Percentiles rank a stretch among this genome's conserved stretches.
phyloP scores from a whole-genome alignment of 176 grass and related monocot genomes.

The Thalia dealbata region DNA sequence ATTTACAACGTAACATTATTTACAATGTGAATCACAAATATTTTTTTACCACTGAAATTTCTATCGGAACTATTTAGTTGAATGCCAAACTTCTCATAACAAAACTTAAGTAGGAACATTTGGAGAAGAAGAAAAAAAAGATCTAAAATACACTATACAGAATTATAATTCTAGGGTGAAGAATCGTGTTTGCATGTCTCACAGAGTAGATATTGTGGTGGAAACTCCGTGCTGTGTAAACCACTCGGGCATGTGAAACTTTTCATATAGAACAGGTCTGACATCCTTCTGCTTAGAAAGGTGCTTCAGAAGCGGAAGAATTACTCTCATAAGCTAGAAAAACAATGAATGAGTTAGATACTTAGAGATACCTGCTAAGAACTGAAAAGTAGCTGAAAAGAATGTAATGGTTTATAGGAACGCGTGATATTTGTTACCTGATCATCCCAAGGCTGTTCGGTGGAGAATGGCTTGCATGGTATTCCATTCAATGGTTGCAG shows the following conservation, averaged over 20 bases:
- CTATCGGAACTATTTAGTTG: not conserved
- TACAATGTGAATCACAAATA: not conserved
- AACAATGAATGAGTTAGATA: not conserved
- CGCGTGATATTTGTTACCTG: slow-evolving; percentile 46
- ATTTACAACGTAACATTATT: not conserved
- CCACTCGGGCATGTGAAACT: slow-evolving; percentile 93
- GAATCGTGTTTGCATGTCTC: not conserved
- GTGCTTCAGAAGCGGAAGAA: slow-evolving; percentile 81
- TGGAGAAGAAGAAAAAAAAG: not conserved
- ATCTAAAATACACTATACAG: not conserved
- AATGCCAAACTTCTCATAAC: not conserved
- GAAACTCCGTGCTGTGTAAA: slow-evolving; percentile 71
- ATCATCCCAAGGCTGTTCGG: slow-evolving; percentile 65
- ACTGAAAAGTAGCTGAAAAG: not conserved
- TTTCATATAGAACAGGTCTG: slow-evolving; percentile 49
- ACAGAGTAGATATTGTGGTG: slow-evolving; percentile 7
- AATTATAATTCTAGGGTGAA: not conserved
- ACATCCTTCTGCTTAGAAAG: slow-evolving; percentile 77
- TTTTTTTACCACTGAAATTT: not conserved
- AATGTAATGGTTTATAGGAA: not conserved
- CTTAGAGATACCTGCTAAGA: not conserved
- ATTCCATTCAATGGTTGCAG: slow-evolving; percentile 91
- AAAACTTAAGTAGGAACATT: not conserved
- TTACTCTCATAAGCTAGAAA: slow-evolving; percentile 60
- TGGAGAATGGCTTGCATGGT: slow-evolving; percentile 93